Base-by-base conservation (phyloP, 2,329 filamentous ascomycete species). In the Aspergillus novoparasiticus region DNA sequence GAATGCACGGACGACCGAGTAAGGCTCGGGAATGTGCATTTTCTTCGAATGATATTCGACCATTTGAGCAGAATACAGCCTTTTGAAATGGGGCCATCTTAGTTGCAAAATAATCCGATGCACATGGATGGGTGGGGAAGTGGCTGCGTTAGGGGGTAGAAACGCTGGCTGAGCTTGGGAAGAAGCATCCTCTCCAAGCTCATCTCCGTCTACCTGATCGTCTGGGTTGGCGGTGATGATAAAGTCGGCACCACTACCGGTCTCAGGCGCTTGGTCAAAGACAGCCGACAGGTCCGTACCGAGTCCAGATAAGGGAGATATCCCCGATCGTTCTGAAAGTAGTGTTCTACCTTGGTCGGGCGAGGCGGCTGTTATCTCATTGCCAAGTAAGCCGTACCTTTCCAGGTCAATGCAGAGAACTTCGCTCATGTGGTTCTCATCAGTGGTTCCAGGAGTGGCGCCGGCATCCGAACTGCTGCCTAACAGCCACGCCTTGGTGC, bases 11-110 rank as follows among this genome's bases (percentile, higher is more conserved):
- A 99, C 95, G 0, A 97, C 93, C 1, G 89, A 90, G 78, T 97
- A 98, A 0, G 94, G 94, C 73, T 99, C 96, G 0, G 95, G 94
- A 51, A 99, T 97, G 79, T 99, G 94, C 90, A 99, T 95, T 78
- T 92, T 93, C 73, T 95, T 95, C 19, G 93, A 95, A 75, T 99
- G 95, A 72, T 96, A 99, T 76, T 99, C 95, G 14, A 91, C 89
- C 95, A 99, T 99, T 74, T 97, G 93, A 5, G 94, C 89, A 58
- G 90, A 90, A 82, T 96, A 98, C 3, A 99, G 83, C 19, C 95
- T 90, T 46, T 91, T 89, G 80, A 99, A 99, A 78, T 99, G 95
- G 32, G 95, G 94, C 95, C 95, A 99, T 58, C 95, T 91, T 23
- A 95, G 91, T 76, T 96, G 92, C 10, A 99, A 85, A 59, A 99